Evolutionary conservation across 345 rosid species (phyloP).

Genomic region (Sisymbrium irio): DNA sequence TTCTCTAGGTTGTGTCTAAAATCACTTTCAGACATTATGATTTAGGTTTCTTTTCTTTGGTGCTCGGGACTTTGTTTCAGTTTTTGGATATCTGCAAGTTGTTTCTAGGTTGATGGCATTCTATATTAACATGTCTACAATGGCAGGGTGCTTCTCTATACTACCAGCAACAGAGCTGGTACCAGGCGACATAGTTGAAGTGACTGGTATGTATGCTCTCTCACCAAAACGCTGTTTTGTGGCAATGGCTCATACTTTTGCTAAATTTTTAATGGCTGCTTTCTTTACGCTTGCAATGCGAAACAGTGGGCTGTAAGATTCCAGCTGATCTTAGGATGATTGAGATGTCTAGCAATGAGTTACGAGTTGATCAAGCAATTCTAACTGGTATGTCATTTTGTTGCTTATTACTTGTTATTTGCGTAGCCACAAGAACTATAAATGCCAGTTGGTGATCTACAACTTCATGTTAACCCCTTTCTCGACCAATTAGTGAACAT

Average conservation of each 20-base stretch:
- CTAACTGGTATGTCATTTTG: constrained; percentile 65
- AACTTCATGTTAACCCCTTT: constrained; percentile 1
- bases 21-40: neutral
- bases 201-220: constrained; percentile 54
- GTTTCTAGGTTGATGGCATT: constrained; percentile 8
- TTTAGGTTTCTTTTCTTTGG: neutral
- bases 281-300: constrained; percentile 25
- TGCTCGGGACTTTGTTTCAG: neutral
- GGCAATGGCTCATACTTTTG: neutral
- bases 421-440: constrained; percentile 18
- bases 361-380: constrained; percentile 98
- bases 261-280: constrained; percentile 8
- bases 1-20: neutral
- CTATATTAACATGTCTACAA: constrained; percentile 14
- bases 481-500: neutral
- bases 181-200: constrained; percentile 97
- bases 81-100: constrained; percentile 11
- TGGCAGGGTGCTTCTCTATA: constrained; percentile 94
- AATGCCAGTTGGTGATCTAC: constrained; percentile 5
- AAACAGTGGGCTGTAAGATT: constrained; percentile 92
- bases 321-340: constrained; percentile 98
- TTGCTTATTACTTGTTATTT: constrained; percentile 8
- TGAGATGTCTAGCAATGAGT: constrained; percentile 84
- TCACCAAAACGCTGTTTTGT: constrained; percentile 2
- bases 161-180: constrained; percentile 94